Evolutionary conservation across 805 yeast genomes (phyloP).

Genomic region (Kockiozyma suomiensis): DNA sequence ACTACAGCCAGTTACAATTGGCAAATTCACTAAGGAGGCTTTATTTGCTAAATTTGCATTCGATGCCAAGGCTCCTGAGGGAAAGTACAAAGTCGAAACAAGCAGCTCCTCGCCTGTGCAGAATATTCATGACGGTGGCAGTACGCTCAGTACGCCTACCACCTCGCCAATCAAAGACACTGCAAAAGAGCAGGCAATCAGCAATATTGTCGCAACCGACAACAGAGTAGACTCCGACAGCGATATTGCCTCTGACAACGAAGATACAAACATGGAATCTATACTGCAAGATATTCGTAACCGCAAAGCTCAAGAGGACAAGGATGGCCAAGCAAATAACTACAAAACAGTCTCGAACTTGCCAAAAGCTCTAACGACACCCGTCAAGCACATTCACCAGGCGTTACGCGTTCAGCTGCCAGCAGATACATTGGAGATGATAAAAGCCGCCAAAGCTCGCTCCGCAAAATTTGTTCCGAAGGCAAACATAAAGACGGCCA

Average conservation of each 20-base stretch:
- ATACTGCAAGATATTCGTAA: not conserved
- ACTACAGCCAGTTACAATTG: slow-evolving; percentile 19
- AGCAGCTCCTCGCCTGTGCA: not conserved
- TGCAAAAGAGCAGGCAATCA: too few species aligned
- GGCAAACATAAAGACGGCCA: not conserved
- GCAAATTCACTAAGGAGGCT: slow-evolving; percentile 13
- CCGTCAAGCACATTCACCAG: not conserved
- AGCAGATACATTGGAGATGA: slow-evolving; percentile 5
- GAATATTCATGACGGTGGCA: not conserved
- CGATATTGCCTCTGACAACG: not conserved
- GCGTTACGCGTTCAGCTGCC: slow-evolving; percentile 10
- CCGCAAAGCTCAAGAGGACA: not conserved
- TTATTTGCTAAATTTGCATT: slow-evolving; percentile 26
- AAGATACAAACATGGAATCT: not conserved
- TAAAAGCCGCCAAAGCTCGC: slow-evolving; percentile 8
- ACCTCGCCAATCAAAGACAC: slow-evolving; percentile 9
- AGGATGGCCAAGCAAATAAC: not conserved
- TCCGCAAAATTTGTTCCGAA: slow-evolving; percentile 2
- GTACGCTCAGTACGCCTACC: slow-evolving; percentile 2
- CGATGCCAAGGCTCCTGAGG: slow-evolving; percentile 1
- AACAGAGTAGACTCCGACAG: not conserved
- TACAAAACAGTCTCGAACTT: too few species aligned
- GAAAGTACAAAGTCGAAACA: slow-evolving; percentile 4
- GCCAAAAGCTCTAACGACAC: not conserved
- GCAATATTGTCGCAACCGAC: too few species aligned